Evolutionary conservation across 2,329 filamentous ascomycete genomes (phyloP).

Genomic region (Fusarium xyrophilum): DNA sequence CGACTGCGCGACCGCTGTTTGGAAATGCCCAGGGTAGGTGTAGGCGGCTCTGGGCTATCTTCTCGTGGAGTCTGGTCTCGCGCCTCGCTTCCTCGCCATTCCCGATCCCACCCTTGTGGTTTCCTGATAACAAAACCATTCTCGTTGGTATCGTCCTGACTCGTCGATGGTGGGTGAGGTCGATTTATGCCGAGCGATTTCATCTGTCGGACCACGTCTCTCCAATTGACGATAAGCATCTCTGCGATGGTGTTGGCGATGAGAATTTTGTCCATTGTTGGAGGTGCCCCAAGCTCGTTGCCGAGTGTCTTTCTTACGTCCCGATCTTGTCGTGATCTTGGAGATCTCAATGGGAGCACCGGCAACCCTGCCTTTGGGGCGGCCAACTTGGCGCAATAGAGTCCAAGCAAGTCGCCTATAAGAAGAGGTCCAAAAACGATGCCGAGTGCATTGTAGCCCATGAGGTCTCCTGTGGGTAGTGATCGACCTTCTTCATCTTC

Average conservation of each 20-base stretch:
- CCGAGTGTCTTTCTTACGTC: slow-evolving; percentile 30
- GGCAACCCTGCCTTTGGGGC: slow-evolving; percentile 52
- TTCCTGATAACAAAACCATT: slow-evolving; percentile 50
- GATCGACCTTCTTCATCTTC: slow-evolving; percentile 60
- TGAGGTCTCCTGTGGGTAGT: slow-evolving; percentile 63
- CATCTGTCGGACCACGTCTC: slow-evolving; percentile 68
- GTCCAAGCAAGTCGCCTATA: slow-evolving; percentile 62
- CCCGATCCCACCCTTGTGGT: slow-evolving; percentile 46
- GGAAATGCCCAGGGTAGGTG: slow-evolving; percentile 41
- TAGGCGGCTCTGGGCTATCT: slow-evolving; percentile 49
- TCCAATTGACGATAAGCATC: slow-evolving; percentile 72
- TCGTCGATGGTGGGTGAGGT: slow-evolving; percentile 27
- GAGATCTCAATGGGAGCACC: slow-evolving; percentile 53
- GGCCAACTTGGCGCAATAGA: slow-evolving; percentile 57
- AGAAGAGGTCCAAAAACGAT: slow-evolving; percentile 71
- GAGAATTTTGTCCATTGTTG: slow-evolving; percentile 61
- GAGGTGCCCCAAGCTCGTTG: slow-evolving; percentile 22
- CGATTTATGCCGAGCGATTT: slow-evolving; percentile 51
- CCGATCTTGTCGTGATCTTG: slow-evolving; percentile 46
- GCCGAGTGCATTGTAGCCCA: slow-evolving; percentile 69
- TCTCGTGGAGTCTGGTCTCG: slow-evolving; percentile 13
- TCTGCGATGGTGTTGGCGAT: slow-evolving; percentile 66
- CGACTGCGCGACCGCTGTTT: slow-evolving; percentile 34
- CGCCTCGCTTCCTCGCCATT: slow-evolving; percentile 32
- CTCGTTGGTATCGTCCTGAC: slow-evolving; percentile 38